Evolutionary conservation across 2,329 filamentous ascomycete species (phyloP).

Genomic region (Clarireedia monteithiana): DNA sequence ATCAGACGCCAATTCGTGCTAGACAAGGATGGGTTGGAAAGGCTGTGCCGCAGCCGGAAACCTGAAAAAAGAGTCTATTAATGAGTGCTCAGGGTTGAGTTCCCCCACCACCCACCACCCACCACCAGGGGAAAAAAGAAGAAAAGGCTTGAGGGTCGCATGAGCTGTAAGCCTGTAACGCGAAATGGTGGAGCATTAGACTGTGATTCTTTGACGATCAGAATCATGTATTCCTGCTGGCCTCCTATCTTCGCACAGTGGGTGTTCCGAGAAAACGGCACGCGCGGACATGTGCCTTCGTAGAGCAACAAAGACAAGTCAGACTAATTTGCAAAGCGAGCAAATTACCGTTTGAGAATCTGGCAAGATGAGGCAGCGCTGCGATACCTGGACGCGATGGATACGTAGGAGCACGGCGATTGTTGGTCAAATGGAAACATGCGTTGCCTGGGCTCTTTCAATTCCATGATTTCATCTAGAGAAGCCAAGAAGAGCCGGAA

Average conservation of each 20-base stretch:
- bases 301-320: conserved; percentile 7
- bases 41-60: conserved; percentile 10
- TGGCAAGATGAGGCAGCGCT: conserved; percentile 4
- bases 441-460: conserved; percentile 5
- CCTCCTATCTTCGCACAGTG: conserved; percentile 3
- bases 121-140: conserved; percentile 3
- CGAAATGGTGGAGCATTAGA: conserved; percentile 14
- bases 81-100: not conserved
- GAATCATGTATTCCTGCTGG: conserved; percentile 8
- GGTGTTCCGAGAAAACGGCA: conserved; percentile 11
- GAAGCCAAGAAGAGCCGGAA: conserved; percentile 1
- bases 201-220: conserved; percentile 17
- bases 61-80: not conserved
- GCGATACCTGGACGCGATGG: not conserved
- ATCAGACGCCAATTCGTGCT: not conserved
- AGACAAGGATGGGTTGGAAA: not conserved
- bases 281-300: conserved; percentile 11
- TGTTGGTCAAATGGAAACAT: conserved; percentile 4
- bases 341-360: not conserved
- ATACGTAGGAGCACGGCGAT: not conserved
- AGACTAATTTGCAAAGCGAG: conserved; percentile 6
- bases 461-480: not conserved
- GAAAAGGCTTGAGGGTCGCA: conserved; percentile 16
- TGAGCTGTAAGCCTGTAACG: conserved; percentile 11
- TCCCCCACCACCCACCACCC: conserved; percentile 8